These are phyloP conservation scores for Magnolia changhungtana DNA, from an alignment of 164 flowering plant species.

Conservation along the genomic window DNA sequence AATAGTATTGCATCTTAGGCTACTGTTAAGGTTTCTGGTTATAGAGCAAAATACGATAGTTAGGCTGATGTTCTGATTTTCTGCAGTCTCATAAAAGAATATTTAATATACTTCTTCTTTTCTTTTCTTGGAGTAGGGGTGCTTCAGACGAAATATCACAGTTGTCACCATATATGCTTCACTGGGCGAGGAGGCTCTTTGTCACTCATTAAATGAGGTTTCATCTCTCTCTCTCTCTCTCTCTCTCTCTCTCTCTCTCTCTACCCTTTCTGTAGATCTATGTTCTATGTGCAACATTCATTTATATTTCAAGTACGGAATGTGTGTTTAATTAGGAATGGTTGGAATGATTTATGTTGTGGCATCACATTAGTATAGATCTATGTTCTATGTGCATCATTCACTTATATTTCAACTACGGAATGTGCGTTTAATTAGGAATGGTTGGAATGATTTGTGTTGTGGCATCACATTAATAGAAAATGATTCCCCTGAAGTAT, in stretches of 20 bases:
- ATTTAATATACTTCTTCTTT: conserved; percentile 1
- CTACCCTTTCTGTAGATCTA: background rate
- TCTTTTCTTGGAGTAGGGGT: conserved; percentile 47
- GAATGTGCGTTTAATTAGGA: background rate
- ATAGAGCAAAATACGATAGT: too few relatives aligned
- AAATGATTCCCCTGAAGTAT: background rate
- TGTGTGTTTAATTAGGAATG: background rate
- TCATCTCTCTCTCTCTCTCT: conserved; percentile 21
- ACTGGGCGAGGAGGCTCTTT: conserved; percentile 90
- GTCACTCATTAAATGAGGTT: conserved; percentile 93
- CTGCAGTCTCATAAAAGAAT: background rate
- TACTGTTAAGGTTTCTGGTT: too few relatives aligned
- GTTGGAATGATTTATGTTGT: too few relatives aligned
- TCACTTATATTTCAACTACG: background rate
- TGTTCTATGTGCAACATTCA: background rate
- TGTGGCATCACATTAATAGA: background rate
- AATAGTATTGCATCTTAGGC: background rate
- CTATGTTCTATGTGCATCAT: background rate
- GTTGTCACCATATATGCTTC: conserved; percentile 96
- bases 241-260: conserved; percentile 8
- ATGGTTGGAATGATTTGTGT: too few relatives aligned
- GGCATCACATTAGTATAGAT: background rate
- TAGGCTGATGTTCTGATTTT: background rate
- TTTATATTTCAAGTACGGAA: background rate
- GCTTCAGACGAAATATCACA: conserved; percentile 86